Conservation (phyloP, 257 asterid species). For the Solanum pinnatisectum region DNA sequence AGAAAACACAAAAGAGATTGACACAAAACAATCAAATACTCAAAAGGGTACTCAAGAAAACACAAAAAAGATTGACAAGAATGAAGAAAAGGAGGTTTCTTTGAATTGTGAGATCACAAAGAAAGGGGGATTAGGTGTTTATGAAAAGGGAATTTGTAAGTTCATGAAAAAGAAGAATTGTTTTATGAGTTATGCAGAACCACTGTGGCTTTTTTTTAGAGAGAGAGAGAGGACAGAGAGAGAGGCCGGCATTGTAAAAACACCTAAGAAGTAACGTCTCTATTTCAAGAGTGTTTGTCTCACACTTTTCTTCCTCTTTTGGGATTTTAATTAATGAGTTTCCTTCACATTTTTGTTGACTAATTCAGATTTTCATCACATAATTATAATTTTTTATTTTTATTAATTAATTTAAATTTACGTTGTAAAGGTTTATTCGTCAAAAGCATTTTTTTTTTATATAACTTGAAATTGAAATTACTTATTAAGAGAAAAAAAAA, state of each 20-base stretch:
- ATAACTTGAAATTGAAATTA: no score
- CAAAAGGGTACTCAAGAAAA: not conserved
- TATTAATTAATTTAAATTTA: no score
- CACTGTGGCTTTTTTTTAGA: not conserved
- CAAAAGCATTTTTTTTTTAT: no score
- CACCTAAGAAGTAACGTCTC: not conserved
- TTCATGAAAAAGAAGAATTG: no score
- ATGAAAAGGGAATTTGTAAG: no score
- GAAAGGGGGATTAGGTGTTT: no score
- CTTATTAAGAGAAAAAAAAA: no score
- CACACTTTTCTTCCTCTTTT: not conserved
- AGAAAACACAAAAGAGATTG: not conserved
- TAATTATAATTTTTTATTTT: no score
- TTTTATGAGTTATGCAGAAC: not conserved
- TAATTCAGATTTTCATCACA: not conserved
- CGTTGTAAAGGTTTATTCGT: no score
- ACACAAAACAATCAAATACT: not conserved
- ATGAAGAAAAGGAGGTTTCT: not conserved
- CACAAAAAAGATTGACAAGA: not conserved
- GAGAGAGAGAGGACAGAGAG: not conserved
- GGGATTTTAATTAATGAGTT: not conserved
- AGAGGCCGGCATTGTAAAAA: not conserved
- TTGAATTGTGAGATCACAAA: not conserved
- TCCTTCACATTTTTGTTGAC: not conserved
- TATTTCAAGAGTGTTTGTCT: not conserved